A percentile compares a stretch with the other conserved stretches of the same genome.
phyloP scores from a whole-genome alignment of 176 grass and related monocot species.

The Phoenix dactylifera region DNA sequence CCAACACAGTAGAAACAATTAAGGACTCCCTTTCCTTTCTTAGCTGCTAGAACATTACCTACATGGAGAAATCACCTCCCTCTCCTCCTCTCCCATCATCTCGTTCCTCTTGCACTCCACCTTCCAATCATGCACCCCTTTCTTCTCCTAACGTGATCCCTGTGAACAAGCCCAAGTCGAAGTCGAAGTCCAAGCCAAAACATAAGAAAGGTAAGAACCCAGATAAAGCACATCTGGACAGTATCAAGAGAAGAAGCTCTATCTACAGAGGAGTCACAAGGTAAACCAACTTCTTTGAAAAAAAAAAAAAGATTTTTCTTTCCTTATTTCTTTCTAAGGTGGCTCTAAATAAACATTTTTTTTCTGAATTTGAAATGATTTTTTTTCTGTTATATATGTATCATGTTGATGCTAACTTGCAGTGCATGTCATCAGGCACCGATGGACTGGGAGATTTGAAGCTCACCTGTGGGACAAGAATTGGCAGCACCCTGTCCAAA shows the following conservation, averaged over 20 bases:
- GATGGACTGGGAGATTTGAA: slow-evolving; percentile 96
- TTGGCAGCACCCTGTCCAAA: slow-evolving; percentile 55
- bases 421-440: slow-evolving; percentile 54
- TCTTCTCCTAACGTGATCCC: slow-evolving; percentile 10
- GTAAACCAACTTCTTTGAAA: slow-evolving; percentile 11
- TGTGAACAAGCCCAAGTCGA: slow-evolving; percentile 3
- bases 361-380: no score
- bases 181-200: slow-evolving; percentile 35
- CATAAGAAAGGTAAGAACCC: slow-evolving; percentile 26
- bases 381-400: no score
- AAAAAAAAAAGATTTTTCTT: no score
- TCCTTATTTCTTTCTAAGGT: no score
- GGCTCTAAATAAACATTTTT: no score
- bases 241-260: slow-evolving; percentile 64
- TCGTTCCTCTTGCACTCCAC: slow-evolving; percentile 26
- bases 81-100: slow-evolving; percentile 17
- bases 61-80: slow-evolving; percentile 17
- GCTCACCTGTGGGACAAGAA: slow-evolving; percentile 98
- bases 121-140: slow-evolving; percentile 1
- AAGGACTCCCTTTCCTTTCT: no score
- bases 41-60: no score
- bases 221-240: slow-evolving; percentile 5
- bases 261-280: slow-evolving; percentile 85
- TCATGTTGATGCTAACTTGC: no score
- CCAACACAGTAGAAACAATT: no score